A percentile compares a stretch with the other conserved stretches of the same genome.
Evolutionary conservation across 225 moss, liverwort and hornwort species (phyloP).

Genomic region (Marchantia polymorpha): DNA sequence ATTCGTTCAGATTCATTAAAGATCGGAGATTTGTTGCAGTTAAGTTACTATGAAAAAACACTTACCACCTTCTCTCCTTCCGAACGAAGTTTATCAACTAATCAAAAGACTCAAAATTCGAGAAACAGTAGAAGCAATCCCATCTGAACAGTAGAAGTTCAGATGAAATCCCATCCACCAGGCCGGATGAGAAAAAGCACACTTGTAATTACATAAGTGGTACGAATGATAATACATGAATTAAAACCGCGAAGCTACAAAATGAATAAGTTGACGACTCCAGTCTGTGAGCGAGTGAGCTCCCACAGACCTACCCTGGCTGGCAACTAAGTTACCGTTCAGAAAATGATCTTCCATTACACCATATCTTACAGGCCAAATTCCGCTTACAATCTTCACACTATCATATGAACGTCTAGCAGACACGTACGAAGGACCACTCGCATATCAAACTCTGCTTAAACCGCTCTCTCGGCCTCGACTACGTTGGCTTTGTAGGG

Average conservation of each 20-base stretch:
- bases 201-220: neutral
- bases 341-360: neutral
- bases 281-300: too few relatives aligned
- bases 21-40: too few relatives aligned
- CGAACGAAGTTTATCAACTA: too few relatives aligned
- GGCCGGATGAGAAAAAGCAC: neutral
- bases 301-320: neutral
- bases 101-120: too few relatives aligned
- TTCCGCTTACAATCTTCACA: neutral
- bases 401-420: neutral
- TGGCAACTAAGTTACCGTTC: neutral
- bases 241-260: constrained; percentile 3
- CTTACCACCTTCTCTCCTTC: too few relatives aligned
- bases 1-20: too few relatives aligned
- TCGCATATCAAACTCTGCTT: neutral
- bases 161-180: too few relatives aligned
- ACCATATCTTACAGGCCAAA: neutral
- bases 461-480: neutral
- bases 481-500: constrained; percentile 13
- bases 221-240: constrained; percentile 6
- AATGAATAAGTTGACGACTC: neutral
- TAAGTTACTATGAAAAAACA: too few relatives aligned
- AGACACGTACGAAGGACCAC: too few relatives aligned
- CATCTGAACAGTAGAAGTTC: too few relatives aligned
- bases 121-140: too few relatives aligned